Evolutionary conservation across 2,329 filamentous ascomycete genomes (phyloP).

Genomic region (Sordariomycetes sp.): DNA sequence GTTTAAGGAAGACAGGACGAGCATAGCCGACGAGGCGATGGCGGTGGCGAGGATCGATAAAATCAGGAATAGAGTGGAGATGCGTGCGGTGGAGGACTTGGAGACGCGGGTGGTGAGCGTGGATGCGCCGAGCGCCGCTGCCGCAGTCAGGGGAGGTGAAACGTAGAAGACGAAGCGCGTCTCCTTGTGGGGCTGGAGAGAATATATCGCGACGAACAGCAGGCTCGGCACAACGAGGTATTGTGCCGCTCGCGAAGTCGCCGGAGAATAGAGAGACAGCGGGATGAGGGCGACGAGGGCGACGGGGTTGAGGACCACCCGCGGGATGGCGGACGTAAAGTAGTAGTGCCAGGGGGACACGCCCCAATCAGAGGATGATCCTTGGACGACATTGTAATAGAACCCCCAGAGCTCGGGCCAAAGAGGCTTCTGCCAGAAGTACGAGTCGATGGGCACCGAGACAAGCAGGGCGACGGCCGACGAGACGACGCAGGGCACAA

Average conservation of each 20-base stretch:
- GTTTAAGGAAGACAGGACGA: constrained; percentile 76
- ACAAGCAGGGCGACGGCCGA: constrained; percentile 54
- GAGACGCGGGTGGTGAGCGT: constrained; percentile 56
- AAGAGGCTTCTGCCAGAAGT: constrained; percentile 79
- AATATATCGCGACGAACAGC: constrained; percentile 70
- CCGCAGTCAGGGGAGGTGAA: constrained; percentile 69
- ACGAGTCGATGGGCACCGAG: constrained; percentile 74
- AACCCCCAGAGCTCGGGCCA: constrained; percentile 92
- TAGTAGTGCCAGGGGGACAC: constrained; percentile 80
- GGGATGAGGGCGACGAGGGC: constrained; percentile 44
- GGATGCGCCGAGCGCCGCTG: constrained; percentile 62
- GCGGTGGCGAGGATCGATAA: constrained; percentile 51
- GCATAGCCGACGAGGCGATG: constrained; percentile 51
- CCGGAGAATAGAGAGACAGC: constrained; percentile 36
- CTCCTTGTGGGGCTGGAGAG: constrained; percentile 88
- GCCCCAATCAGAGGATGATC: constrained; percentile 80
- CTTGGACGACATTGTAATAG: constrained; percentile 80
- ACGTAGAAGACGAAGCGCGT: constrained; percentile 89
- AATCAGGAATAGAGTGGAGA: constrained; percentile 37
- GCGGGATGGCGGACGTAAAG: constrained; percentile 69
- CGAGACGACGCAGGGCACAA: constrained; percentile 56
- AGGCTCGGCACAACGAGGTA: constrained; percentile 55
- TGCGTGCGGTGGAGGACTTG: constrained; percentile 33
- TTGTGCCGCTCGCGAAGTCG: constrained; percentile 28
- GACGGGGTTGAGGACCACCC: constrained; percentile 73